Evolutionary conservation across 2,329 filamentous ascomycete genomes (phyloP).

Genomic region (Fusarium multiceps): DNA sequence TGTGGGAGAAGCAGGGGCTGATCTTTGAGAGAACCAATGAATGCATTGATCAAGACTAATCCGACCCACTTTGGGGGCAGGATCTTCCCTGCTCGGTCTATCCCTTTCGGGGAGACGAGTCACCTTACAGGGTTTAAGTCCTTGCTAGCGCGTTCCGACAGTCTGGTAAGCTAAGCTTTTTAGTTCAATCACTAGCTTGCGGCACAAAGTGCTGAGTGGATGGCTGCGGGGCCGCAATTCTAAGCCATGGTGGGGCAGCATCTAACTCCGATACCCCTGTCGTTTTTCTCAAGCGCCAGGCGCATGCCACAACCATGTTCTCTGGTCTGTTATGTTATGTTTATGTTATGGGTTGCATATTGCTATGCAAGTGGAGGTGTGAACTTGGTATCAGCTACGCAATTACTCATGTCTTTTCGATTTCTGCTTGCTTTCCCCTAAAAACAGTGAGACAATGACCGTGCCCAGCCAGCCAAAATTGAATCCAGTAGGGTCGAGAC

Average conservation of each 20-base stretch:
- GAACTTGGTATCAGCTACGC: constrained; percentile 30
- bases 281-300: constrained; percentile 34
- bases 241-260: constrained; percentile 2
- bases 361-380: constrained; percentile 28
- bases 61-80: constrained; percentile 4
- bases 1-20: constrained; percentile 19
- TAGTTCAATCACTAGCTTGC: constrained; percentile 29
- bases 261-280: constrained; percentile 40
- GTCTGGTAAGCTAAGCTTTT: constrained; percentile 50
- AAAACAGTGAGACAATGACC: background rate
- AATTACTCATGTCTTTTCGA: constrained; percentile 31
- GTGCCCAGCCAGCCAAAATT: constrained; percentile 7
- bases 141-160: constrained; percentile 52
- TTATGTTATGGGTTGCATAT: constrained; percentile 40
- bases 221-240: constrained; percentile 39
- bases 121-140: constrained; percentile 2
- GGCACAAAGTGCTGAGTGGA: constrained; percentile 45
- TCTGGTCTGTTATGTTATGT: constrained; percentile 30
- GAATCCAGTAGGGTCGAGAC: constrained; percentile 16
- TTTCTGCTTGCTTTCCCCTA: constrained; percentile 4
- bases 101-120: constrained; percentile 14
- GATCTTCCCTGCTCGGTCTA: constrained; percentile 20
- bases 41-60: background rate
- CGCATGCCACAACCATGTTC: constrained; percentile 15
- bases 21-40: constrained; percentile 35